These are phyloP conservation scores for Yarrowia yakushimensis DNA, from an alignment of 805 yeast species.

Conservation along the genomic window DNA sequence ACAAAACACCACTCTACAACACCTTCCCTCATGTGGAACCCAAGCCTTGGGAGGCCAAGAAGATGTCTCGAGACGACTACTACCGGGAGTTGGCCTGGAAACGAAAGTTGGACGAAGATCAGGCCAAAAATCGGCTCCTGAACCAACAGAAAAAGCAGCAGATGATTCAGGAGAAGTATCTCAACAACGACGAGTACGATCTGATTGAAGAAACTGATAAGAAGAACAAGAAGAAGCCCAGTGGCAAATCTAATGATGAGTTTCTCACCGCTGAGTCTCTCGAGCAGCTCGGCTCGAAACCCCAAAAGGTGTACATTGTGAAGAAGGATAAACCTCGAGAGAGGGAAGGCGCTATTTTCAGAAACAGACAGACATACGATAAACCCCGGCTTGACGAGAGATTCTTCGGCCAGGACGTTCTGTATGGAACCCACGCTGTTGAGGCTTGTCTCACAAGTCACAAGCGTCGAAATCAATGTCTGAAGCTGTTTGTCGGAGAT, in stretches of 20 bases:
- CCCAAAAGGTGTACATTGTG: slow-evolving; percentile 14
- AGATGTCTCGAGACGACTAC: slow-evolving; percentile 18
- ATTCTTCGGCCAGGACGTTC: slow-evolving; percentile 17
- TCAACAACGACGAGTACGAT: slow-evolving; percentile 13
- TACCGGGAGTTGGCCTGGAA: slow-evolving; percentile 2
- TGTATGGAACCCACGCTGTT: slow-evolving; percentile 23
- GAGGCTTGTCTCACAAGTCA: slow-evolving; percentile 1
- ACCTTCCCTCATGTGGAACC: slow-evolving; percentile 20
- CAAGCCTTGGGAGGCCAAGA: slow-evolving; percentile 22
- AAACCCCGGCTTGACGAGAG: slow-evolving; percentile 9
- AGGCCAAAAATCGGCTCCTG: background rate
- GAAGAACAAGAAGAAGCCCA: background rate
- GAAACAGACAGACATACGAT: slow-evolving; percentile 16
- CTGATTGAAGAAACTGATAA: background rate
- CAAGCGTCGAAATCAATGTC: slow-evolving; percentile 22
- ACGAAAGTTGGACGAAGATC: slow-evolving; percentile 12
- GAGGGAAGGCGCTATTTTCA: background rate
- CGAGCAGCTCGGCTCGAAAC: background rate
- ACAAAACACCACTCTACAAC: slow-evolving; percentile 20
- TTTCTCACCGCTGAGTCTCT: background rate
- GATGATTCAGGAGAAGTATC: slow-evolving; percentile 11
- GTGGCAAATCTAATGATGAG: background rate
- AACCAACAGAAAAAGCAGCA: slow-evolving; percentile 1
- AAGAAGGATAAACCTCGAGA: slow-evolving; percentile 25
- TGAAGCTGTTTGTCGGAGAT: background rate